phyloP scores from a whole-genome alignment of 352 stramenopile species.

The Phytophthora agathidicida region DNA sequence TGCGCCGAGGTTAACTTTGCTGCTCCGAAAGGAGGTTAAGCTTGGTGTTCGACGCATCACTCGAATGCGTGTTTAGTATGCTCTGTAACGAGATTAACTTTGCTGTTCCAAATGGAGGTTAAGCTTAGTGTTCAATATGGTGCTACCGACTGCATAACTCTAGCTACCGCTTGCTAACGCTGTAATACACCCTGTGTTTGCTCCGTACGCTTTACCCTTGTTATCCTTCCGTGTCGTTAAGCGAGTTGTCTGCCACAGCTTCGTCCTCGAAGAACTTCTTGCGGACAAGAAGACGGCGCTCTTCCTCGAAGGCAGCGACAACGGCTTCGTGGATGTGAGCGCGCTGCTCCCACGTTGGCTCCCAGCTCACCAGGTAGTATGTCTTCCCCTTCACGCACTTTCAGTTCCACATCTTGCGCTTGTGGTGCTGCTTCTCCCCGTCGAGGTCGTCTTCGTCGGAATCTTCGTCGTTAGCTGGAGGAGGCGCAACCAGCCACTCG shows the following conservation, averaged over 20 bases:
- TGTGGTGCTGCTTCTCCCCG: too few relatives aligned
- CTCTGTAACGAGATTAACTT: constrained; percentile 12
- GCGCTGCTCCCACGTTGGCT: constrained; percentile 13
- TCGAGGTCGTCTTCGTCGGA: too few relatives aligned
- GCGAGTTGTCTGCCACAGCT: constrained; percentile 18
- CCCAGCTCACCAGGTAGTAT: constrained; percentile 33
- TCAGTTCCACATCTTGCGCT: background rate
- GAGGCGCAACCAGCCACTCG: too few relatives aligned
- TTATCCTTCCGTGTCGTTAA: constrained; percentile 22
- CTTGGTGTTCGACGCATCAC: constrained; percentile 19
- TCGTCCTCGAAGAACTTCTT: constrained; percentile 28
- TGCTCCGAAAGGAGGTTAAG: constrained; percentile 34
- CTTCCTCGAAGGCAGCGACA: constrained; percentile 21
- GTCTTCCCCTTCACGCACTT: too few relatives aligned
- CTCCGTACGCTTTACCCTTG: background rate
- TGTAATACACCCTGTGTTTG: constrained; percentile 4
- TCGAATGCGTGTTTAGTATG: constrained; percentile 2
- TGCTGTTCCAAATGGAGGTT: constrained; percentile 7
- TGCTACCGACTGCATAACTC: background rate
- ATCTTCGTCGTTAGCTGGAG: too few relatives aligned
- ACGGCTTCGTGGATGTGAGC: constrained; percentile 6
- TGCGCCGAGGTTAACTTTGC: constrained; percentile 26
- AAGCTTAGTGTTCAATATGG: constrained; percentile 18
- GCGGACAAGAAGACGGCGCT: constrained; percentile 25
- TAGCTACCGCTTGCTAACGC: too few relatives aligned